Evolutionary conservation across 768 basidiomycete species (phyloP).

Genomic region (Austroboletus eburneus): DNA sequence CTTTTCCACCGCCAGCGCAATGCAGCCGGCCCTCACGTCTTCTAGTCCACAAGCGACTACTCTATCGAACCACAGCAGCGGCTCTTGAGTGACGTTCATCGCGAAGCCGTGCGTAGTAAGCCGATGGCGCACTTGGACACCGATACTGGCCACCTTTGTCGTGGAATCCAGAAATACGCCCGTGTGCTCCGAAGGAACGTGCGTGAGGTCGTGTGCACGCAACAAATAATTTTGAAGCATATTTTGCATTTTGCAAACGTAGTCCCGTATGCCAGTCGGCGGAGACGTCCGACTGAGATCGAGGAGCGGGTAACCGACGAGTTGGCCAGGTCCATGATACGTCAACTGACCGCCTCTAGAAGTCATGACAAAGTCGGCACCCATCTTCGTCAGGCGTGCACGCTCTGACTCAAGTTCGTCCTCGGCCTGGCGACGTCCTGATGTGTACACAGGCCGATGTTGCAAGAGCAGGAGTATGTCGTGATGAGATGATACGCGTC

Average conservation of each 20-base stretch:
- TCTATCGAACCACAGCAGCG: slow-evolving; percentile 78
- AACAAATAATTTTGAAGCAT: slow-evolving; percentile 60
- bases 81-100: slow-evolving; percentile 82
- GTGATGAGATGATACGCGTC: slow-evolving; percentile 43
- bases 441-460: slow-evolving; percentile 92
- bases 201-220: slow-evolving; percentile 53
- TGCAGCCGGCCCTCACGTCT: slow-evolving; percentile 74
- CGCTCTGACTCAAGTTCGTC: slow-evolving; percentile 57
- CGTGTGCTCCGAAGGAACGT: slow-evolving; percentile 71
- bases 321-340: slow-evolving; percentile 96
- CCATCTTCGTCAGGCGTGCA: slow-evolving; percentile 61
- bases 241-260: slow-evolving; percentile 80
- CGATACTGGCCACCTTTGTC: slow-evolving; percentile 92
- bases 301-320: slow-evolving; percentile 92
- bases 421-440: slow-evolving; percentile 81
- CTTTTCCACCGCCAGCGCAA: slow-evolving; percentile 44
- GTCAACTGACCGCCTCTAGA: slow-evolving; percentile 91
- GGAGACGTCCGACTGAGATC: slow-evolving; percentile 82
- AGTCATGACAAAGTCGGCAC: slow-evolving; percentile 84
- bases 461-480: slow-evolving; percentile 79
- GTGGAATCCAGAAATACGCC: slow-evolving; percentile 81
- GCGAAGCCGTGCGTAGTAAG: slow-evolving; percentile 95
- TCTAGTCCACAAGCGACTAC: slow-evolving; percentile 89
- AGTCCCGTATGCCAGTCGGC: slow-evolving; percentile 67
- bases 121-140: slow-evolving; percentile 92